Base-by-base conservation (phyloP, 345 rosid genomes). In the Pelargonium nanum region DNA sequence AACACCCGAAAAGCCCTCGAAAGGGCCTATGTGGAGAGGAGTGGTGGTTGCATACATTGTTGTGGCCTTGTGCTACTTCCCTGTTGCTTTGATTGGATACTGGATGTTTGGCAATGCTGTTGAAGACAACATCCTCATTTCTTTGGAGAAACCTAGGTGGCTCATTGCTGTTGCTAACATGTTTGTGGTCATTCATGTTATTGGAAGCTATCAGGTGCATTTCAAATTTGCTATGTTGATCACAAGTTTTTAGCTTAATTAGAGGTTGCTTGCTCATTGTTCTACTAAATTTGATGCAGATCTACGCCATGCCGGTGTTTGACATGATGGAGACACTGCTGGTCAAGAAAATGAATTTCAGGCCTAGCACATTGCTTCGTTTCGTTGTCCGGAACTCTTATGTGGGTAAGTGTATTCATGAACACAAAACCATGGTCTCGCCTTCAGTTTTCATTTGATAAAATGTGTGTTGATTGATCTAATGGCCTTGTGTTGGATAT, bases 301-400 rank as follows among this genome's bases (percentile, higher is more conserved):
- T 87, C 6, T 81, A 79, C 25, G 92, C 89, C 16, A 84, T 87
- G 85, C 91, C 95, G 0, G 95, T 87, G 28, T 87, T 84, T 48
- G 95, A 87, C 74, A 87, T 87, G 91, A 79, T 87, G 45, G 95
- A 87, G 59, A 82, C 86, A 21, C 65, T 79, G 8, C 28, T 84
- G 69, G 88, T 87, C 12, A 87, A 80, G 77, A 82, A 84, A 57
- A 58, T 82, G 56, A 62, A 74, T 53, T 82, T 82, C 75, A 63
- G 65, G 62, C 86, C 91, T 6, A 70, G 62, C 20, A 24, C 53
- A 0, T 1, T 0, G 19, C 91, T 87, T 23, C 82, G 90, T 20
- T 87, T 87, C 21, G 12, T 68, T 34, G 58, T 71, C 4, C 86
- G 91, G 12, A 87, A 22, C 45, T 8, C 72, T 20, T 87, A 84